A percentile compares a stretch with the other conserved stretches of the same genome.
Evolutionary conservation across 257 asterid species (phyloP).

Genomic region (Thymus mandschuricus): DNA sequence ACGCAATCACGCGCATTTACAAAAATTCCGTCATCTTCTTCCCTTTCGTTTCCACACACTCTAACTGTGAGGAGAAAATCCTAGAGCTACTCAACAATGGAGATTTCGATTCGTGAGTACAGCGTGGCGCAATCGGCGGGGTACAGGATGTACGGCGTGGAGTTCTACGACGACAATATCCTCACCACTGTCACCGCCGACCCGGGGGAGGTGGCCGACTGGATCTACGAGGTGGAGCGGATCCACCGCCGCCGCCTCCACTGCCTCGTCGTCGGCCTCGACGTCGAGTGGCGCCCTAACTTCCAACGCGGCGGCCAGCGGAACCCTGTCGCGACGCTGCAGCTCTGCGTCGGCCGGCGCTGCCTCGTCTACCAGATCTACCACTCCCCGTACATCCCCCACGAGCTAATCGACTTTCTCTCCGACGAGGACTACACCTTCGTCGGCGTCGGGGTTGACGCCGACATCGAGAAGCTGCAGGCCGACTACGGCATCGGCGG

Average conservation of each 20-base stretch:
- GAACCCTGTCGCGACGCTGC: conserved; percentile 44
- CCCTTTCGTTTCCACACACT: background rate
- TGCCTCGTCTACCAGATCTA: conserved; percentile 45
- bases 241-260: conserved; percentile 28
- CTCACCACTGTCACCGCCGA: conserved; percentile 38
- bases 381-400: conserved; percentile 33
- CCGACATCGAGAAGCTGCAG: conserved; percentile 34
- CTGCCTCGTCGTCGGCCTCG: conserved; percentile 44
- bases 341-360: conserved; percentile 41
- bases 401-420: conserved; percentile 31
- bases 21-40: background rate
- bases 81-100: conserved; percentile 2
- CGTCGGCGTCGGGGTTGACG: conserved; percentile 34
- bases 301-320: background rate
- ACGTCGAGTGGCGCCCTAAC: conserved; percentile 47
- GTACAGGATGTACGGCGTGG: conserved; percentile 25
- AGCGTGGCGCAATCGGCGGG: background rate
- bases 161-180: conserved; percentile 18
- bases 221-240: conserved; percentile 29
- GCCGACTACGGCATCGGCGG: conserved; percentile 30
- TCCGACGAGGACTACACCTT: conserved; percentile 23
- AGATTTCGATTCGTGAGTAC: background rate
- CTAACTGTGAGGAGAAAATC: background rate
- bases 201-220: conserved; percentile 21
- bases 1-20: background rate